Base-by-base conservation (phyloP, 768 basidiomycete species). In the Coprinellus aureogranulatus region DNA sequence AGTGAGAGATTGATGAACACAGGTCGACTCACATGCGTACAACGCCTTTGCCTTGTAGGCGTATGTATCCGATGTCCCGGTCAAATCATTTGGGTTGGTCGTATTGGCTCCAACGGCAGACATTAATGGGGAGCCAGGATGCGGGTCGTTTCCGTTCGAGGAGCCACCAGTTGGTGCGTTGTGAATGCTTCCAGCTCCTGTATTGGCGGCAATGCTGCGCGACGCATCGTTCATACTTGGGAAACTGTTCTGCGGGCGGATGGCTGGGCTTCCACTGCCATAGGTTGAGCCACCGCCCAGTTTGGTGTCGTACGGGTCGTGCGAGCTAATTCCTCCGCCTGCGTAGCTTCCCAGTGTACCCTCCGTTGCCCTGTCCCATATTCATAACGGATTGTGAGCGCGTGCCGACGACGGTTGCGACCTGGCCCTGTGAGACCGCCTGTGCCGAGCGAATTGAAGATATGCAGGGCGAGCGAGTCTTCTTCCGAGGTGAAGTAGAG, bases 401-500 rank as follows among this genome's bases (percentile, higher is more conserved):
- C 20, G 89, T 86, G 53, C 34, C n/a, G 34, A 14, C 90, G 81
- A 61, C 90, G 87, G 58, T 91, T 85, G 55, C 90, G 85, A 2
- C 87, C 85, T 48, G 92, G 92, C 10, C 90, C 84, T 1, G 88
- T 86, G 49, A 93, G 86, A 41, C 92, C 90, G 54, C 91, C 91
- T 39, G 90, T 90, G 54, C 92, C 91, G 65, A 92, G 76, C n/a
- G 85, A 81, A 71, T 92, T 94, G 82, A 97, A 92, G 61, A 96
- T 65, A 72, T 94, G 83, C 50, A 94, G 82, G 27, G 81, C 73
- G 61, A 93, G 85, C 0, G 94, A 93, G 67, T 95, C 94, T 65
- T 97, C 94, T 67, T 98, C 95, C 1, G 95, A 92, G 2, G 95
- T 97, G 73, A 99, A 96, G 78, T 93, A 97, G 59, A 98, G 84